phyloP scores from a whole-genome alignment of 2,329 filamentous ascomycete genomes.

The Teratosphaeria viscida region DNA sequence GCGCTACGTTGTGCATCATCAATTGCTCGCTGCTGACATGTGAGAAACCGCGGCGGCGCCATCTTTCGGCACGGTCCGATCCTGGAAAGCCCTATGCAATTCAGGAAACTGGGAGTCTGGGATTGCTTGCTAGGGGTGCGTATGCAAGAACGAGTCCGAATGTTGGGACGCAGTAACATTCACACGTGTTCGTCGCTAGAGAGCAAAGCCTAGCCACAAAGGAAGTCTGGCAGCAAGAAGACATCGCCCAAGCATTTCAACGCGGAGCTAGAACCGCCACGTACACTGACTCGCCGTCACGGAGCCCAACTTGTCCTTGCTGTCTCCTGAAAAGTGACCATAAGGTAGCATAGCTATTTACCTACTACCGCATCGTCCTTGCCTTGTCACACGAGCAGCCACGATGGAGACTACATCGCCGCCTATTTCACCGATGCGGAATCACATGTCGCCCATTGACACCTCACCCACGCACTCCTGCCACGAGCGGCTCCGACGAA shows the following conservation, averaged over 20 bases:
- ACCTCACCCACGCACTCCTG: constrained; percentile 29
- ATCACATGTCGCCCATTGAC: constrained; percentile 33
- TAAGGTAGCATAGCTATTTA: not conserved
- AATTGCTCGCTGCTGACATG: too few species aligned
- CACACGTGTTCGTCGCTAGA: too few species aligned
- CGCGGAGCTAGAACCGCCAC: not conserved
- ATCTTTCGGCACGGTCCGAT: too few species aligned
- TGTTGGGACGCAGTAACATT: too few species aligned
- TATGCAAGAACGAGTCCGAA: too few species aligned
- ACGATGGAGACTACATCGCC: constrained; percentile 27
- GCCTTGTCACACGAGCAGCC: not conserved
- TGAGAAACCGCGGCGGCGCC: too few species aligned
- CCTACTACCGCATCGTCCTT: not conserved
- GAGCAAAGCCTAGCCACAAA: not conserved
- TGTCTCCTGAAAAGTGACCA: not conserved
- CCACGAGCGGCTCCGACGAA: constrained; percentile 18
- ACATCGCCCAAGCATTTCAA: not conserved
- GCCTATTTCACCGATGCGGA: constrained; percentile 31
- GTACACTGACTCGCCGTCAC: not conserved
- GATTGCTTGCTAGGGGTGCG: too few species aligned
- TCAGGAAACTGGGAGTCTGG: too few species aligned
- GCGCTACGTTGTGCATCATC: too few species aligned
- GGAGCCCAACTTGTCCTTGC: not conserved
- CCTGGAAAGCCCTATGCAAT: too few species aligned
- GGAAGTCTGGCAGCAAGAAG: not conserved